Conservation (phyloP, 2,329 filamentous ascomycete genomes). For the Fusarium ambrosium region DNA sequence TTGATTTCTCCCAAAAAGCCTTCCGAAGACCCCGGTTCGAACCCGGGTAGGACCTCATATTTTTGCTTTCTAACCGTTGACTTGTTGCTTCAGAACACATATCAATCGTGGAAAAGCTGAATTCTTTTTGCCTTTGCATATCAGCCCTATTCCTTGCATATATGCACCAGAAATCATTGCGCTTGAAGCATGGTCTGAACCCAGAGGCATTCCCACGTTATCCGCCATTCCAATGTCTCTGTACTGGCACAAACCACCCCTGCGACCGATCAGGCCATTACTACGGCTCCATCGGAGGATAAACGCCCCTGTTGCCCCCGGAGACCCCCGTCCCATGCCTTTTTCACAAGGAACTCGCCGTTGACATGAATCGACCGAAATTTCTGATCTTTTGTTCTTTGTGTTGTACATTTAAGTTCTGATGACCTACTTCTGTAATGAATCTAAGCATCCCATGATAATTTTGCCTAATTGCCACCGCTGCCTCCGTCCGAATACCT, state of each 20-base stretch:
- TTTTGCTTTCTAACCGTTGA: background rate
- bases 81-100: background rate
- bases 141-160: background rate
- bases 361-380: background rate
- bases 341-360: background rate
- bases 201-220: background rate
- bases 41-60: background rate
- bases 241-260: background rate
- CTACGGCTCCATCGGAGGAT: background rate
- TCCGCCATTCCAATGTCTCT: background rate
- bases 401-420: constrained; percentile 1
- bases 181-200: background rate
- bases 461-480: constrained; percentile 19
- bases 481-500: constrained; percentile 14
- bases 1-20: background rate
- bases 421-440: background rate
- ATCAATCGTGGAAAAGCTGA: background rate
- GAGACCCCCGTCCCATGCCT: background rate
- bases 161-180: background rate
- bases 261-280: background rate
- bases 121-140: background rate
- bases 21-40: background rate
- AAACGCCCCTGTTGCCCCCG: background rate
- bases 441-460: constrained; percentile 18
- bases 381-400: background rate